A percentile compares a stretch with the other conserved stretches of the same genome.
phyloP scores from a whole-genome alignment of 2,329 filamentous ascomycete genomes.

The Fusarium sp. region DNA sequence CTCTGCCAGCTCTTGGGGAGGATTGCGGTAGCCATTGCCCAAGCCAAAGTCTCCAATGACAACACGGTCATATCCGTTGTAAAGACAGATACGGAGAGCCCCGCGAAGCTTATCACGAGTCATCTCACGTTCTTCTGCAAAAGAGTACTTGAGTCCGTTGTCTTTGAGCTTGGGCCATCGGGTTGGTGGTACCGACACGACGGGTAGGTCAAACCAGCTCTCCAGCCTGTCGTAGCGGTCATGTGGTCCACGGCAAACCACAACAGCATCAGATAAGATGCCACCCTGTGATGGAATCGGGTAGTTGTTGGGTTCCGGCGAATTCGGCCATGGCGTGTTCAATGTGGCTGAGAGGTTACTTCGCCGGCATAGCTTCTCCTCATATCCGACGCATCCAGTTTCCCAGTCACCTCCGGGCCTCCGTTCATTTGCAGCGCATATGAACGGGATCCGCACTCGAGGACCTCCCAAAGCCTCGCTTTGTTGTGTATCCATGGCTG shows the following conservation, averaged over 20 bases:
- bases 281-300: slow-evolving; percentile 76
- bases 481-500: slow-evolving; percentile 50
- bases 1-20: slow-evolving; percentile 70
- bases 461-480: slow-evolving; percentile 46
- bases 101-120: slow-evolving; percentile 78
- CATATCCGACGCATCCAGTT: slow-evolving; percentile 60
- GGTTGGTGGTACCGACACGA: slow-evolving; percentile 78
- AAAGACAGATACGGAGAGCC: slow-evolving; percentile 74
- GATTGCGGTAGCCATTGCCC: slow-evolving; percentile 71
- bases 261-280: slow-evolving; percentile 75
- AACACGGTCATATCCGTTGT: slow-evolving; percentile 64
- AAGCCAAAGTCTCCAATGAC: slow-evolving; percentile 73
- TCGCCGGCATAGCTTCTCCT: slow-evolving; percentile 77
- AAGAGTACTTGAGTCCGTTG: slow-evolving; percentile 74
- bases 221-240: slow-evolving; percentile 69
- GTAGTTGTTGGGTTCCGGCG: slow-evolving; percentile 64
- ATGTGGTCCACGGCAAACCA: slow-evolving; percentile 77
- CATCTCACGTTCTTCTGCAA: slow-evolving; percentile 74
- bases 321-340: slow-evolving; percentile 65
- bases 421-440: slow-evolving; percentile 80
- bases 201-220: slow-evolving; percentile 68
- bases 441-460: slow-evolving; percentile 65
- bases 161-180: slow-evolving; percentile 78
- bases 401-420: slow-evolving; percentile 85
- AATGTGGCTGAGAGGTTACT: slow-evolving; percentile 78